phyloP scores from a whole-genome alignment of 2,329 filamentous ascomycete species.

The Lomentospora prolificans region DNA sequence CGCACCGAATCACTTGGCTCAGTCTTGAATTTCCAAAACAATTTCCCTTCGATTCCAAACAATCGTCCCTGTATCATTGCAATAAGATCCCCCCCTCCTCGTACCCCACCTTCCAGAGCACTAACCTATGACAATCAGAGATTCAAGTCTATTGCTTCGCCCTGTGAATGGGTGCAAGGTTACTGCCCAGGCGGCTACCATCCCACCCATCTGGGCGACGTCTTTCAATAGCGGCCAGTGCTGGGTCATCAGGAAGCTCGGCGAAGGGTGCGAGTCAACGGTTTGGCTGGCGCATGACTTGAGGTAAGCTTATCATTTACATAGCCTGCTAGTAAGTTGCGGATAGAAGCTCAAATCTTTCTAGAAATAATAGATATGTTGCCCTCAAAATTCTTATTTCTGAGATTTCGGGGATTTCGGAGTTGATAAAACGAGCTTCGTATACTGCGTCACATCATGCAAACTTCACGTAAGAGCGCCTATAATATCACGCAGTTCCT shows the following conservation, averaged over 20 bases:
- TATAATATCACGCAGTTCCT: constrained; percentile 21
- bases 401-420: constrained; percentile 13
- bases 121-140: constrained; percentile 13
- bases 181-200: constrained; percentile 32
- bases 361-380: constrained; percentile 18
- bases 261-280: constrained; percentile 33
- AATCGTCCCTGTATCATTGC: constrained; percentile 10
- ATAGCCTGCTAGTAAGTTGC: constrained; percentile 3
- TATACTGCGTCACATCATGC: constrained; percentile 13
- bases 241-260: constrained; percentile 32
- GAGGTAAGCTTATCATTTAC: constrained; percentile 12
- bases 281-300: constrained; percentile 33
- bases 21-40: not conserved
- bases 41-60: not conserved
- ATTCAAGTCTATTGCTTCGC: constrained; percentile 17
- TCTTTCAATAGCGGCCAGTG: constrained; percentile 30
- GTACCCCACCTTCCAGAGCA: constrained; percentile 15
- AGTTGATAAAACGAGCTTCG: constrained; percentile 12
- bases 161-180: constrained; percentile 20
- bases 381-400: constrained; percentile 16
- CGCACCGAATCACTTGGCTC: no score
- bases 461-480: constrained; percentile 13
- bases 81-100: constrained; percentile 16
- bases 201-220: constrained; percentile 30
- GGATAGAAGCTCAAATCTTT: not conserved